phyloP scores from a whole-genome alignment of 305 asterid genomes.

The Solanum hybrid region DNA sequence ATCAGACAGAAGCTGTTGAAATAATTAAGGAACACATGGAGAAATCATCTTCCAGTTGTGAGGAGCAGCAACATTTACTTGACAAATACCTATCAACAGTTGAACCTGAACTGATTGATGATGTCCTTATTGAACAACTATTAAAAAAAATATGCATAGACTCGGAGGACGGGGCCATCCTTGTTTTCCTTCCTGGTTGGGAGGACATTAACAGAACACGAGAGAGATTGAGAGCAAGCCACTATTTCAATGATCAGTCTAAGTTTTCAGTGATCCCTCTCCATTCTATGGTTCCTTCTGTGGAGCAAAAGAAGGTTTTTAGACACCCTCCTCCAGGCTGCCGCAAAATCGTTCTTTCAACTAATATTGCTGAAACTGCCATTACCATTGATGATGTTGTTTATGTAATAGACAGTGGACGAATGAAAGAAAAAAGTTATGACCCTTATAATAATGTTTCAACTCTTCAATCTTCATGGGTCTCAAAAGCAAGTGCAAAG shows the following conservation, averaged over 20 bases:
- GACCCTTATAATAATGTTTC: constrained; percentile 92
- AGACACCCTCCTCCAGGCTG: constrained; percentile 58
- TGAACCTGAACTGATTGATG: constrained; percentile 68
- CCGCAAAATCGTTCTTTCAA: constrained; percentile 86
- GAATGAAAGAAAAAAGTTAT: constrained; percentile 87
- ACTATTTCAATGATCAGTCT: constrained; percentile 54
- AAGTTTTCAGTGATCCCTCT: constrained; percentile 56
- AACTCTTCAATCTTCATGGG: constrained; percentile 90
- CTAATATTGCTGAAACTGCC: constrained; percentile 96
- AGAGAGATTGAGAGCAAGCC: constrained; percentile 48
- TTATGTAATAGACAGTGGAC: constrained; percentile 86
- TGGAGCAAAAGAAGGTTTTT: constrained; percentile 84
- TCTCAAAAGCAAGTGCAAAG: constrained; percentile 93
- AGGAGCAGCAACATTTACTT: constrained; percentile 49
- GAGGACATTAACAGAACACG: constrained; percentile 76
- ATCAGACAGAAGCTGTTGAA: constrained; percentile 54
- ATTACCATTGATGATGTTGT: constrained; percentile 91
- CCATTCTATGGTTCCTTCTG: constrained; percentile 83
- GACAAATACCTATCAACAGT: constrained; percentile 60
- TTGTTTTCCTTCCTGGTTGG: constrained; percentile 96
- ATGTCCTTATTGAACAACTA: constrained; percentile 72
- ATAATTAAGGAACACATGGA: constrained; percentile 49
- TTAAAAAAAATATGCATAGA: constrained; percentile 56
- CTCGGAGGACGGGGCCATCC: constrained; percentile 78
- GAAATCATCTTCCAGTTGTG: constrained; percentile 28